Conservation (phyloP, 768 basidiomycete species). For the Tephrocybe sp. region DNA sequence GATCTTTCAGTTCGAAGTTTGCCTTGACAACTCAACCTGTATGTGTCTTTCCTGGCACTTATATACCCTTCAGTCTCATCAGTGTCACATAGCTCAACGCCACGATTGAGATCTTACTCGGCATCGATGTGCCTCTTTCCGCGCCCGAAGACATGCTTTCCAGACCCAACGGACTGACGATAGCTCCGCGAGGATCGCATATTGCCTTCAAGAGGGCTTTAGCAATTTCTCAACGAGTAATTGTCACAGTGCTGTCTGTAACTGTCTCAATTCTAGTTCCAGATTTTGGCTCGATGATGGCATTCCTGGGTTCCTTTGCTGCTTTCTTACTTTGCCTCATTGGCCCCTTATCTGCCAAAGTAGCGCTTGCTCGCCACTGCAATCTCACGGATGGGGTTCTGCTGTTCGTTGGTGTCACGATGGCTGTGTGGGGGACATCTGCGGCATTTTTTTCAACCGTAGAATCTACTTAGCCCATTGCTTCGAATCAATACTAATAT, state of each 20-base stretch:
- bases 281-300: conserved; percentile 82
- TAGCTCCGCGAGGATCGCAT: conserved; percentile 24
- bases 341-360: conserved; percentile 73
- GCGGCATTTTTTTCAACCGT: conserved; percentile 53
- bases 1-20: conserved; percentile 71
- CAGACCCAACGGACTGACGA: conserved; percentile 33
- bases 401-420: conserved; percentile 50
- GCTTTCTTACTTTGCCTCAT: conserved; percentile 77
- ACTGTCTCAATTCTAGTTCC: conserved; percentile 74
- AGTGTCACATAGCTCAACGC: conserved; percentile 61
- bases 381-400: conserved; percentile 53
- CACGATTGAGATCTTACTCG: conserved; percentile 78
- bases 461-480: conserved; percentile 1
- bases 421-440: conserved; percentile 79
- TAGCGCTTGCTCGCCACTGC: conserved; percentile 53
- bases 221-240: conserved; percentile 54
- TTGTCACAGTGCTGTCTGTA: conserved; percentile 61
- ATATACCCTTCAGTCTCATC: background rate
- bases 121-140: conserved; percentile 50
- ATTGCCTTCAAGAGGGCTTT: conserved; percentile 39
- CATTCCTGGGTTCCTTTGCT: conserved; percentile 88
- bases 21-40: conserved; percentile 82
- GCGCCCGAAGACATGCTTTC: conserved; percentile 38
- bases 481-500: no score
- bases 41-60: conserved; percentile 24